Evolutionary conservation across 805 yeast species (phyloP).

Genomic region (Hanseniaspora lachancei): DNA sequence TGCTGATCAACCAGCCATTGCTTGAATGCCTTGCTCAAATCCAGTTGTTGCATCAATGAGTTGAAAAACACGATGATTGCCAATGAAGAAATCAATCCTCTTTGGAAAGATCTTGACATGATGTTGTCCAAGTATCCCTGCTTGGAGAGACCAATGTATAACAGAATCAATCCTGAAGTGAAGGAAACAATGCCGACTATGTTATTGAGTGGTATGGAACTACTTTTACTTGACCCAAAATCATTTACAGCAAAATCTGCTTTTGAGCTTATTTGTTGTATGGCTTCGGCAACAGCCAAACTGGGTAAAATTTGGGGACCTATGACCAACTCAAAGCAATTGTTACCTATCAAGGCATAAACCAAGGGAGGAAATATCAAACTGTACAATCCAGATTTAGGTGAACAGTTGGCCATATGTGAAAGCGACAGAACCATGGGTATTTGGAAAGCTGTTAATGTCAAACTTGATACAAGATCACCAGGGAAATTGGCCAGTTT

Average conservation of each 20-base stretch:
- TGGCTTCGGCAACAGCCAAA: constrained; percentile 12
- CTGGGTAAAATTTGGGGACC: constrained; percentile 12
- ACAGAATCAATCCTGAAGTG: constrained; percentile 7
- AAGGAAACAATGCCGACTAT: constrained; percentile 4
- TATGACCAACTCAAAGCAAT: constrained; percentile 11
- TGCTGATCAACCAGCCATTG: constrained; percentile 4
- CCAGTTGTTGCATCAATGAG: constrained; percentile 7
- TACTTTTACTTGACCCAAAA: neutral
- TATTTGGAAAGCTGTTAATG: constrained; percentile 11
- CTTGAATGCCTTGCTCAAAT: neutral
- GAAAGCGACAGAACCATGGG: constrained; percentile 11
- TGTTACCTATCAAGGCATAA: constrained; percentile 10
- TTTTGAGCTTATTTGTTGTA: neutral
- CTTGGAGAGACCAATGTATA: constrained; percentile 3
- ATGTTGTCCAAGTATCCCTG: constrained; percentile 12
- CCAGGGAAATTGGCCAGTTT: neutral
- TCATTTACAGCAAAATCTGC: neutral
- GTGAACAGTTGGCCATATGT: constrained; percentile 9
- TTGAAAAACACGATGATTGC: constrained; percentile 12
- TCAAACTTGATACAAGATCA: constrained; percentile 10
- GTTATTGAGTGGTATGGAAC: neutral
- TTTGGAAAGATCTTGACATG: constrained; percentile 13
- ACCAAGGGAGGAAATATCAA: constrained; percentile 13
- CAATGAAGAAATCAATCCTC: constrained; percentile 13
- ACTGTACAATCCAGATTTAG: constrained; percentile 10